phyloP scores from a whole-genome alignment of 179 eudicot species.

The Drosera spatulata region DNA sequence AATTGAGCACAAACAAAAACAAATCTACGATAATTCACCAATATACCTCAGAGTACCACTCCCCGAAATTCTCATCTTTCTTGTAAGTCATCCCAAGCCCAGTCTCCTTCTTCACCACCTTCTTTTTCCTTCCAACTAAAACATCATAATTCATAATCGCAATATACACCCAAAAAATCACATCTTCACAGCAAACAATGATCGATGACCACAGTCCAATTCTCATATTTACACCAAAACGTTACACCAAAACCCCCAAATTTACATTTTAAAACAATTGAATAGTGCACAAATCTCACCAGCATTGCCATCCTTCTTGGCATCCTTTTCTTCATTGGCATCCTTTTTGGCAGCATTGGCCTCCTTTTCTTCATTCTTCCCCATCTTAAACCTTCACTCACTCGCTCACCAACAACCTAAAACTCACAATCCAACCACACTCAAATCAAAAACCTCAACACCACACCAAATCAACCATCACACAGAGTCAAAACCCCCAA shows the following conservation, averaged over 20 bases:
- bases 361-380: background rate
- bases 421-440: no score
- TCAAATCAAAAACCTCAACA: no score
- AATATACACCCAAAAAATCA: background rate
- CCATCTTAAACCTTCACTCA: background rate
- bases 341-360: background rate
- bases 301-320: background rate
- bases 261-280: background rate
- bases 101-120: conserved; percentile 65
- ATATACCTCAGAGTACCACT: conserved; percentile 93
- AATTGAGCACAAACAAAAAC: background rate
- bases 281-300: background rate
- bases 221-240: background rate
- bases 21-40: background rate
- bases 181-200: no score
- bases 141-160: background rate
- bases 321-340: background rate
- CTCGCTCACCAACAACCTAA: background rate
- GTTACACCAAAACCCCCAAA: background rate
- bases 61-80: conserved; percentile 92
- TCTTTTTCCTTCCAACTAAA: conserved; percentile 45
- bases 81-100: conserved; percentile 60
- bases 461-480: no score
- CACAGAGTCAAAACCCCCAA: no score
- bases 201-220: no score